Base-by-base conservation (phyloP, 495 filamentous ascomycete species). In the Xylaria sp. region DNA sequence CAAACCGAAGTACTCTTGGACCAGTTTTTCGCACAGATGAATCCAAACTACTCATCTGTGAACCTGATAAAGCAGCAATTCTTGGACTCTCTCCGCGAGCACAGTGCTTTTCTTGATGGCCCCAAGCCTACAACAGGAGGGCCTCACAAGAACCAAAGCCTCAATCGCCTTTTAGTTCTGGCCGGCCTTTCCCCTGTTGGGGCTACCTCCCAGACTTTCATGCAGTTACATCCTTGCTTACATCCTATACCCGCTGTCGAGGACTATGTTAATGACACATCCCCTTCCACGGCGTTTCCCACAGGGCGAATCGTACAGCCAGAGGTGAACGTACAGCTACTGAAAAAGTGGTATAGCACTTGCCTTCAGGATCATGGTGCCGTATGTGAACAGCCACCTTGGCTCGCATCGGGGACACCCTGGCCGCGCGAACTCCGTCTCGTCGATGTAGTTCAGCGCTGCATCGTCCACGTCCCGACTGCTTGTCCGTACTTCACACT, bases 401-500 rank as follows among this genome's bases (percentile, higher is more conserved):
- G 53, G 53, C 29, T 58, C 14, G 29, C 29, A 6, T 29, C 0
- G 17, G 31, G 53, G 5, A 33, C n/a, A 33, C 15, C 15, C 2
- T 58, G 53, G 53, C 53, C 53, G 5, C 53, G 29, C 8, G 35
- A 35, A 2, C 29, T 58, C 7, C 53, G 53, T n/a, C 53, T 58
- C 53, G 31, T 58, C 26, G 53, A 58, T 8, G 53, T 58, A 15
- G 53, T 24, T 6, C 53, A 8, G 53, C 29, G 53, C 9, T 58
- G 53, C 31, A 35, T 77, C 15, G 68, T 76, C 2, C 57, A 61
- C 21, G 66, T 53, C 5, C 59, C 66, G 26, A 46, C 46, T 5
- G 43, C 46, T 33, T 62, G 66, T 19, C 26, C 69, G 1, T 77
- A 77, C 63, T 55, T 74, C 11, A 69, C 74, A 19, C 70, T 76